Conservation (phyloP, 1,284 basidiomycete genomes). For the Pascua guehoae region DNA sequence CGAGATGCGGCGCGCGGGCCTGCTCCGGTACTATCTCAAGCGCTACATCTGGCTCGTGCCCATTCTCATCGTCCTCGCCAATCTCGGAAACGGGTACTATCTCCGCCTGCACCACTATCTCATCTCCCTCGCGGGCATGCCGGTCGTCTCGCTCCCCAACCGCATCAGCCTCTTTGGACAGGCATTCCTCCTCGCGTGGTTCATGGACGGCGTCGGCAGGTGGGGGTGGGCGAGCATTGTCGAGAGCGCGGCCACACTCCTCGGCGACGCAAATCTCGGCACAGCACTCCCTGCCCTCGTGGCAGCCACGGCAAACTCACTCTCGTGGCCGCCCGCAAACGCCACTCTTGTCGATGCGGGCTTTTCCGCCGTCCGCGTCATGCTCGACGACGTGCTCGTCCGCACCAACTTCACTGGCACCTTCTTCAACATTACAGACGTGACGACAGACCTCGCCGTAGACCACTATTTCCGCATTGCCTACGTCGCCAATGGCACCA, state of each 20-base stretch:
- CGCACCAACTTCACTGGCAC: constrained; percentile 10
- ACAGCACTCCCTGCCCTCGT: not conserved
- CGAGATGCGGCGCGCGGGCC: constrained; percentile 30
- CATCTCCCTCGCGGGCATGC: constrained; percentile 31
- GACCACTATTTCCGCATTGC: constrained; percentile 37
- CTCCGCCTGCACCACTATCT: constrained; percentile 44
- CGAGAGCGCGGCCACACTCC: constrained; percentile 18
- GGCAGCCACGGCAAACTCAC: constrained; percentile 3
- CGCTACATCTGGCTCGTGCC: constrained; percentile 41
- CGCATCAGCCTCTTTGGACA: constrained; percentile 35
- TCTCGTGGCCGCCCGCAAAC: constrained; percentile 21
- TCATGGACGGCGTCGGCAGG: constrained; percentile 42
- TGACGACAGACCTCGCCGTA: constrained; percentile 8
- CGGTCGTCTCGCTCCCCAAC: constrained; percentile 39
- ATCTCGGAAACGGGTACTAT: constrained; percentile 30
- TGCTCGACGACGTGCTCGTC: constrained; percentile 32
- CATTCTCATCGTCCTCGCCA: constrained; percentile 34
- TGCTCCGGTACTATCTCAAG: constrained; percentile 38
- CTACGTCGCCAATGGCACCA: constrained; percentile 25
- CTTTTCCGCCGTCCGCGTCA: constrained; percentile 21
- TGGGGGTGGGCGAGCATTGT: constrained; percentile 46
- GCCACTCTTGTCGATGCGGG: constrained; percentile 12
- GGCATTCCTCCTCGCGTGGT: constrained; percentile 40
- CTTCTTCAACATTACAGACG: constrained; percentile 15
- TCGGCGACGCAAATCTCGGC: constrained; percentile 24